phyloP scores from a whole-genome alignment of 345 rosid species.

The Nephelium lappaceum region DNA sequence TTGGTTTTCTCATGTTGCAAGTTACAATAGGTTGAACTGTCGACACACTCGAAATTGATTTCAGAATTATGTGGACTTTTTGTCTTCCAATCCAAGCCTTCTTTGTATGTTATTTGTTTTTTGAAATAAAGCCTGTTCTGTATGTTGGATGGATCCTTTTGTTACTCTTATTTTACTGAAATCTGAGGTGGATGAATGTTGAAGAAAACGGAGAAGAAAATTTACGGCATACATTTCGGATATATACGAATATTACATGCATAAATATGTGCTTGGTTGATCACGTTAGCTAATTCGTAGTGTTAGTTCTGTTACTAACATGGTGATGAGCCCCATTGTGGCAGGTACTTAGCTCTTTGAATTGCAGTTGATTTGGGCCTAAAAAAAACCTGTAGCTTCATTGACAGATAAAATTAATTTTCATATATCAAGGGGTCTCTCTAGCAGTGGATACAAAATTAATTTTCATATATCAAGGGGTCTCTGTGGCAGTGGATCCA shows the following conservation, averaged over 20 bases:
- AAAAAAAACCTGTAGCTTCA: not conserved
- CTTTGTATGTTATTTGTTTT: too few species aligned
- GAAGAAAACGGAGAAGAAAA: not conserved
- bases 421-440: not conserved
- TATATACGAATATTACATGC: not conserved
- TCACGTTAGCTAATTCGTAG: not conserved
- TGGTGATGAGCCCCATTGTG: not conserved
- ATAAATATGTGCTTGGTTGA: not conserved
- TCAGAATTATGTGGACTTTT: not conserved
- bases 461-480: too few species aligned
- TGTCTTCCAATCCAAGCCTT: not conserved
- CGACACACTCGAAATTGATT: conserved; percentile 1
- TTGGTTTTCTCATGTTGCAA: conserved; percentile 26
- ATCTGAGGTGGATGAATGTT: not conserved
- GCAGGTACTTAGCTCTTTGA: not conserved
- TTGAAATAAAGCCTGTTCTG: not conserved
- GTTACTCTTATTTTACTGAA: not conserved
- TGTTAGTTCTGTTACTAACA: not conserved
- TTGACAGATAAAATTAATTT: too few species aligned
- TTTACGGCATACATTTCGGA: not conserved
- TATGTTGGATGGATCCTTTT: not conserved
- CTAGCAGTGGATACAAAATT: not conserved
- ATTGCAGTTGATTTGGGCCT: not conserved
- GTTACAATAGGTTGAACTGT: conserved; percentile 24
- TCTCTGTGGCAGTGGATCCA: not conserved